Base-by-base conservation (phyloP, 2,329 filamentous ascomycete genomes). In the Tolypocladium tropicale region DNA sequence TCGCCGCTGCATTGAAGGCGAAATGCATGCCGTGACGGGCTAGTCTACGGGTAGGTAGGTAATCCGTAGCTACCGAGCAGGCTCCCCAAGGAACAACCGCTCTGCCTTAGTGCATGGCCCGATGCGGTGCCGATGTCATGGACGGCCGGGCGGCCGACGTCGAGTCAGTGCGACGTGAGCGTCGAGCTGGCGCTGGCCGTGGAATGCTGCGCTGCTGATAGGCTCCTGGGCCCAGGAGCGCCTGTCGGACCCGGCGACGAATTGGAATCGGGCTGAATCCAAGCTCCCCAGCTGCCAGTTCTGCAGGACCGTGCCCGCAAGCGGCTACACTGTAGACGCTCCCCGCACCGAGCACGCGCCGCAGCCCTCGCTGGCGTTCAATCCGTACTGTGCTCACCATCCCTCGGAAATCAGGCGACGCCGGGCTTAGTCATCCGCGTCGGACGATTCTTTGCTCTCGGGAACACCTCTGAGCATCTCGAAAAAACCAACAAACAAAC, bases 401-500 rank as follows among this genome's bases (percentile, higher is more conserved):
- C 51, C 53, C 57, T 57, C 36, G 59, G 48, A 55, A 58, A 67
- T 64, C 55, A 56, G 63, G 64, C 57, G 56, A 59, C 65, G 64
- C 56, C 50, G 28, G 0, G 63, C 67, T 71, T 69, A 71, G 69
- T 71, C 69, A 71, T 63, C 56, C 63, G 49, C 51, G 56, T 65
- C 63, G 63, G 62, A 59, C 61, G 65, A 70, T 66, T 62, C 62
- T 63, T 56, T 60, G 56, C 56, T 57, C 59, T 63, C 9, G 60
- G 63, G 64, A 64, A 63, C 63, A 67, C 63, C 63, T 65, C 61
- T 67, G 63, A 57, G 62, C 66, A 58, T 59, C 55, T 53, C 55
- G 56, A 64, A 65, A 61, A 54, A 57, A 58, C 57, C 53, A 55
- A 46, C 54, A 30, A 43, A 52, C 56, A 57, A 57, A 58, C 61